A percentile compares a stretch with the other conserved stretches of the same genome.
Evolutionary conservation across 2,329 filamentous ascomycete genomes (phyloP).

Genomic region (Talaromyces islandicus): DNA sequence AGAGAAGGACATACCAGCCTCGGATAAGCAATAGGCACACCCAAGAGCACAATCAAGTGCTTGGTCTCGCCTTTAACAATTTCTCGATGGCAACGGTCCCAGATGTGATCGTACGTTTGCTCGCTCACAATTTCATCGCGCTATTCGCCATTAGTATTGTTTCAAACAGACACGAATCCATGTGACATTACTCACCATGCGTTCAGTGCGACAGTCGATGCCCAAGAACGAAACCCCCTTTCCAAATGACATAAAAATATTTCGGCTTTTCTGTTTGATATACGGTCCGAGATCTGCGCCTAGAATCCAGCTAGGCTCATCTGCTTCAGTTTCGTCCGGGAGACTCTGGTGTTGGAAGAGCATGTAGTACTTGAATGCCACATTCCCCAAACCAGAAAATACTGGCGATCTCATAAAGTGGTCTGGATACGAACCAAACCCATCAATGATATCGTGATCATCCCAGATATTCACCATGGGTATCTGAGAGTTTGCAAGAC

Average conservation of each 20-base stretch:
- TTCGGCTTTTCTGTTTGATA: slow-evolving; percentile 79
- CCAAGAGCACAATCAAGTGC: slow-evolving; percentile 80
- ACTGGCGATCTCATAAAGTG: slow-evolving; percentile 87
- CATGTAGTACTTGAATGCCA: slow-evolving; percentile 98
- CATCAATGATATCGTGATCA: slow-evolving; percentile 87
- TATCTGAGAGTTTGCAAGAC: slow-evolving; percentile 88
- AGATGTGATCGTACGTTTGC: slow-evolving; percentile 77
- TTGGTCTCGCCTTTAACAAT: slow-evolving; percentile 78
- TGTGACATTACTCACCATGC: slow-evolving; percentile 48
- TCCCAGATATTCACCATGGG: slow-evolving; percentile 99
- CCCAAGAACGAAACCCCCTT: slow-evolving; percentile 74
- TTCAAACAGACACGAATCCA: neutral
- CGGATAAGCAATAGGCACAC: slow-evolving; percentile 78
- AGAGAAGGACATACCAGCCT: slow-evolving; percentile 55
- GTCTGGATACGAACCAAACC: slow-evolving; percentile 88
- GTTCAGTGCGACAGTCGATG: slow-evolving; percentile 85
- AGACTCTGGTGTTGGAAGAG: slow-evolving; percentile 96
- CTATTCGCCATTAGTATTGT: slow-evolving; percentile 22
- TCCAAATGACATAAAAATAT: slow-evolving; percentile 78
- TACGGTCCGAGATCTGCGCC: slow-evolving; percentile 78
- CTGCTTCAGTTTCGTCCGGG: slow-evolving; percentile 67
- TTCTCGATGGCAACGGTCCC: slow-evolving; percentile 77
- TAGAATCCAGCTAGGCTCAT: slow-evolving; percentile 88
- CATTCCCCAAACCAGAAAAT: slow-evolving; percentile 79
- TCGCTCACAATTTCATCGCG: slow-evolving; percentile 73